Conservation (phyloP, 768 basidiomycete genomes). For the Tylopilus felleus region DNA sequence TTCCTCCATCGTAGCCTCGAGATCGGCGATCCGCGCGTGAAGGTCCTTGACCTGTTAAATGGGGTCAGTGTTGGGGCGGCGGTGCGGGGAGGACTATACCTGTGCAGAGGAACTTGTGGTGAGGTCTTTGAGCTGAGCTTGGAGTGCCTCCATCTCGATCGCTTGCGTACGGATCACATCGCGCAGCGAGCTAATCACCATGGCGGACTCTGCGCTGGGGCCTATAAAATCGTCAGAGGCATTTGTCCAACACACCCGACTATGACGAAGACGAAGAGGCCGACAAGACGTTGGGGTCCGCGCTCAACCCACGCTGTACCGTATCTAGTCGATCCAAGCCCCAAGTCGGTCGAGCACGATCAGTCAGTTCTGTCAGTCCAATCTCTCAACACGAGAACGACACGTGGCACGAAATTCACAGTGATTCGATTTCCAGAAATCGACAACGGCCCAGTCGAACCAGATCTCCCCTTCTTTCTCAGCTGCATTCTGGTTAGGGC, state of each 20-base stretch:
- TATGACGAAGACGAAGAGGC: slow-evolving; percentile 38
- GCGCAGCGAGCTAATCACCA: slow-evolving; percentile 79
- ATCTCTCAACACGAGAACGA: no score
- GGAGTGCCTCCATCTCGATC: slow-evolving; percentile 70
- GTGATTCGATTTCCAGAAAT: slow-evolving; percentile 98
- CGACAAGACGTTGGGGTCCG: slow-evolving; percentile 64
- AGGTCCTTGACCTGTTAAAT: slow-evolving; percentile 41
- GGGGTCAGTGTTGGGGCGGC: neutral
- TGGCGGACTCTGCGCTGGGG: slow-evolving; percentile 70
- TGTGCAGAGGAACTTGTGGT: slow-evolving; percentile 37
- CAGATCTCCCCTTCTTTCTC: slow-evolving; percentile 82
- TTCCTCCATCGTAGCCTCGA: slow-evolving; percentile 47
- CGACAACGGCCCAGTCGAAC: slow-evolving; percentile 98
- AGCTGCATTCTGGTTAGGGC: slow-evolving; percentile 13
- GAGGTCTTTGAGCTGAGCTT: slow-evolving; percentile 51
- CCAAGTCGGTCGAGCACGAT: neutral
- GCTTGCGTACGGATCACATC: slow-evolving; percentile 80
- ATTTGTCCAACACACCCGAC: no score
- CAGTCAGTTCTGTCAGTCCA: neutral
- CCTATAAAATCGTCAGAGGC: slow-evolving; percentile 35
- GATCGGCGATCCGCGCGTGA: slow-evolving; percentile 42
- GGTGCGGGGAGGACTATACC: slow-evolving; percentile 31
- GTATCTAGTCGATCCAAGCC: no score
- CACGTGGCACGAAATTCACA: slow-evolving; percentile 49
- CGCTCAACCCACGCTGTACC: slow-evolving; percentile 67